These are phyloP conservation scores for Adiantum capillusveneris DNA, from an alignment of 75 land plant species.

Conservation along the genomic window DNA sequence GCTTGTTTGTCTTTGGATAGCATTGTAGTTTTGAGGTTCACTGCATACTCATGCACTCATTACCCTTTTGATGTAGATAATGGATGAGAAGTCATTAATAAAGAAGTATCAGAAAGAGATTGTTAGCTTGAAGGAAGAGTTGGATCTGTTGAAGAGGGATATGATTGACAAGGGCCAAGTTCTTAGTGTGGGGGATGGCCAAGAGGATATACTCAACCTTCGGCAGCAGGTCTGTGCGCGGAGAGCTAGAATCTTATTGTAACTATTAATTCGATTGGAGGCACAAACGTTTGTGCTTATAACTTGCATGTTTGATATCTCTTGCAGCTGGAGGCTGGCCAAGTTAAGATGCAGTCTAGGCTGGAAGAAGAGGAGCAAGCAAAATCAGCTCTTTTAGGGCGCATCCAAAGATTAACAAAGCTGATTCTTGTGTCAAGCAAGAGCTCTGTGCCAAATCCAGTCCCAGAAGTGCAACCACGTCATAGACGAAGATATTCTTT, in stretches of 20 bases:
- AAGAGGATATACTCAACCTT: slow-evolving; percentile 71
- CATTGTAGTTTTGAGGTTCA: too few relatives aligned
- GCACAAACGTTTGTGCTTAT: too few relatives aligned
- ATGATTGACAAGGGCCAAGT: slow-evolving; percentile 49
- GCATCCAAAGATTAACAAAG: slow-evolving; percentile 86
- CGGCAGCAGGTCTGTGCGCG: slow-evolving; percentile 51
- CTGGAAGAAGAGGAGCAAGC: slow-evolving; percentile 93
- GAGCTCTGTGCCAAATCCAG: slow-evolving; percentile 36
- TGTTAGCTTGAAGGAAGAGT: slow-evolving; percentile 55
- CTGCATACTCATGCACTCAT: too few relatives aligned
- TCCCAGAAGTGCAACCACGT: slow-evolving; percentile 32
- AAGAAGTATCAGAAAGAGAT: slow-evolving; percentile 92
- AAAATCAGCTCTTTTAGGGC: slow-evolving; percentile 84
- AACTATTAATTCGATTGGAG: too few relatives aligned
- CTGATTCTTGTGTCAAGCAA: slow-evolving; percentile 87
- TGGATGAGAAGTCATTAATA: slow-evolving; percentile 89
- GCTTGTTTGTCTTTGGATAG: too few relatives aligned
- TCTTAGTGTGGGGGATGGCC: slow-evolving; percentile 19
- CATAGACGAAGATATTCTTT: slow-evolving; percentile 68
- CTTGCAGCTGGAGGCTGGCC: slow-evolving; percentile 73
- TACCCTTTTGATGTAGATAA: slow-evolving; percentile 72
- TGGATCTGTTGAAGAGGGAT: slow-evolving; percentile 66
- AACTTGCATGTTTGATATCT: slow-evolving; percentile 4
- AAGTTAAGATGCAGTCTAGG: slow-evolving; percentile 83
- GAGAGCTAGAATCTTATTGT: too few relatives aligned